These are phyloP conservation scores for Neurospora intermedia DNA, from an alignment of 495 filamentous ascomycete species.

Conservation along the genomic window DNA sequence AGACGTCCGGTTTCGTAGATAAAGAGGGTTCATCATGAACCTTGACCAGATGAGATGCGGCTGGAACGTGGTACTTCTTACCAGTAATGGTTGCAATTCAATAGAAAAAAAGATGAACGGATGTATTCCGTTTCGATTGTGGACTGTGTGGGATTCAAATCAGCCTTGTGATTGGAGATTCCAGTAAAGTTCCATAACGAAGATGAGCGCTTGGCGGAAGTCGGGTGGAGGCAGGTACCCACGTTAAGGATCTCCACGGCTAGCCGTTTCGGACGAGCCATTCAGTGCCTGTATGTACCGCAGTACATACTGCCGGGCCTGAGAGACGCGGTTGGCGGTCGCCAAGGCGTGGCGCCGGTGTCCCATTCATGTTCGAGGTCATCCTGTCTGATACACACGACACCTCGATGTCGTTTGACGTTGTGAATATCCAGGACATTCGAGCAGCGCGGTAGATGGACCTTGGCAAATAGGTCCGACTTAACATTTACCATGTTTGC, in stretches of 20 bases:
- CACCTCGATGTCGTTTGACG: background rate
- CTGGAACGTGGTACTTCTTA: background rate
- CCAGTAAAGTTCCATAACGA: background rate
- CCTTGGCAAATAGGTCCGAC: background rate
- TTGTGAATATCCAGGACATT: background rate
- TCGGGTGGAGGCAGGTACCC: background rate
- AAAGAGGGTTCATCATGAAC: background rate
- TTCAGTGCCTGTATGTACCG: background rate
- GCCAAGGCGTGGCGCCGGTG: no score
- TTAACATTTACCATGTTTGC: constrained; percentile 19
- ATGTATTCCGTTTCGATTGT: background rate
- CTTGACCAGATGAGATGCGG: background rate
- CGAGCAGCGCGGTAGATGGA: background rate
- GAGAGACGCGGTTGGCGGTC: background rate
- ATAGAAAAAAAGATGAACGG: background rate
- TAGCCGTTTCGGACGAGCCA: background rate
- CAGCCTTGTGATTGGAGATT: background rate
- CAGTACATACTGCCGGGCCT: background rate
- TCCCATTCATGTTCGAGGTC: background rate
- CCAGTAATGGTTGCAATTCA: background rate
- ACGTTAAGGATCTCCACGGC: background rate
- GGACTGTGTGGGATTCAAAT: background rate
- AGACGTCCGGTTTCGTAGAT: background rate
- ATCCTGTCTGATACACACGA: background rate
- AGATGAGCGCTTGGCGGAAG: background rate